phyloP scores from a whole-genome alignment of 305 asterid genomes.

The Solanum hybrid region DNA sequence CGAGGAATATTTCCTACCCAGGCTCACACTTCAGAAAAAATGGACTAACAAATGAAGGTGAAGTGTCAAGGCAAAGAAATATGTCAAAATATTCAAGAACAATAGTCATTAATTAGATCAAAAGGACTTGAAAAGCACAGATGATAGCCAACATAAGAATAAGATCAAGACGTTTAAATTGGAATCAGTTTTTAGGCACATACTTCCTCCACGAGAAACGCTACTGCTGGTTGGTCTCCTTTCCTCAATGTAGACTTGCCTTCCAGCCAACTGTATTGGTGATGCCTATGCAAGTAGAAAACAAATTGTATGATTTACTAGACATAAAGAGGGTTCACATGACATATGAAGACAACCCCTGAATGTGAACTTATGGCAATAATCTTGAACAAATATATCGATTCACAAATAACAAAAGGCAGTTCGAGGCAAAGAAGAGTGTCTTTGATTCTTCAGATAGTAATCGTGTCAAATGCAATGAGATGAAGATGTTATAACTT shows the following conservation, averaged over 20 bases:
- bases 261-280: constrained; percentile 64
- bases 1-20: neutral
- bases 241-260: constrained; percentile 70
- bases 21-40: neutral
- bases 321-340: neutral
- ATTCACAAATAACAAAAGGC: neutral
- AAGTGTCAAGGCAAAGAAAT: neutral
- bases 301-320: neutral
- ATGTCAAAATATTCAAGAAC: neutral
- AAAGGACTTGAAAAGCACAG: neutral
- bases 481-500: neutral
- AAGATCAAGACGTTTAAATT: neutral
- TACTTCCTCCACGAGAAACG: constrained; percentile 56
- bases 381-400: neutral
- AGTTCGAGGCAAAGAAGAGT: neutral
- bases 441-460: neutral
- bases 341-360: neutral
- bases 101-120: neutral
- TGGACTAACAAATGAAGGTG: neutral
- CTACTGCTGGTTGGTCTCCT: constrained; percentile 33
- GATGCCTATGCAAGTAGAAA: constrained; percentile 42
- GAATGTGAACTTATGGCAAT: neutral
- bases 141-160: neutral
- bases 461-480: neutral
- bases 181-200: constrained; percentile 14